Evolutionary conservation across 495 filamentous ascomycete genomes (phyloP).

Genomic region (Bacidia gigantensis): DNA sequence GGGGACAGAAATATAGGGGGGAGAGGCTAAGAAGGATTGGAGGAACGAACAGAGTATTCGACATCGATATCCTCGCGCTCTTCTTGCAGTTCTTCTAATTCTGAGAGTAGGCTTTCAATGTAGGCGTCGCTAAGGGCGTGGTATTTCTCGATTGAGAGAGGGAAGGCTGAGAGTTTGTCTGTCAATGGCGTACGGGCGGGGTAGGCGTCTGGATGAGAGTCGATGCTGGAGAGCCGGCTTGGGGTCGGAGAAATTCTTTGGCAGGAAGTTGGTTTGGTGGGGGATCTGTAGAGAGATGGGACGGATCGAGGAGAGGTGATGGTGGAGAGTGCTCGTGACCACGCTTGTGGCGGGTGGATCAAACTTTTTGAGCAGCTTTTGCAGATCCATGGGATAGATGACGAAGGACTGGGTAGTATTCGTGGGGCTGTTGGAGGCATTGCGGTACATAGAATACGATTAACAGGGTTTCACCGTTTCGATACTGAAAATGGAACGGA

Average conservation of each 20-base stretch:
- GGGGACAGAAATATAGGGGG: not conserved
- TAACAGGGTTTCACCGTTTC: not conserved
- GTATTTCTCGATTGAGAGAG: constrained; percentile 23
- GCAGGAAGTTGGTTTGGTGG: not conserved
- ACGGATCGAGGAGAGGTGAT: not conserved
- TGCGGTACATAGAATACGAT: not conserved
- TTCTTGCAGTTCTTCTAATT: constrained; percentile 34
- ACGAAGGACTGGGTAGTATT: not conserved
- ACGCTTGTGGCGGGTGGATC: not conserved
- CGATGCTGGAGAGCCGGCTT: not conserved
- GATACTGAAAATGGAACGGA: not conserved
- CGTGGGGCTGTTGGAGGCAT: not conserved
- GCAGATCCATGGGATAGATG: too few species aligned
- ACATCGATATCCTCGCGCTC: constrained; percentile 37
- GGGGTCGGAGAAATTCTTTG: not conserved
- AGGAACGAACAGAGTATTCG: too few species aligned
- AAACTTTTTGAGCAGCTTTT: too few species aligned
- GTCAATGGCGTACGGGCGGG: not conserved
- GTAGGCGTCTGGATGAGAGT: not conserved
- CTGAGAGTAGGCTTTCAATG: constrained; percentile 32
- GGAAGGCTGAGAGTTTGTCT: not conserved
- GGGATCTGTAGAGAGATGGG: not conserved
- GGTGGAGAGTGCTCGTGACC: not conserved
- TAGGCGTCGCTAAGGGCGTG: constrained; percentile 37
- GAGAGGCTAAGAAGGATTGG: constrained; percentile 27